These are phyloP conservation scores for Leptographium wingfieldii DNA, from an alignment of 2,329 filamentous ascomycete species.

Conservation along the genomic window DNA sequence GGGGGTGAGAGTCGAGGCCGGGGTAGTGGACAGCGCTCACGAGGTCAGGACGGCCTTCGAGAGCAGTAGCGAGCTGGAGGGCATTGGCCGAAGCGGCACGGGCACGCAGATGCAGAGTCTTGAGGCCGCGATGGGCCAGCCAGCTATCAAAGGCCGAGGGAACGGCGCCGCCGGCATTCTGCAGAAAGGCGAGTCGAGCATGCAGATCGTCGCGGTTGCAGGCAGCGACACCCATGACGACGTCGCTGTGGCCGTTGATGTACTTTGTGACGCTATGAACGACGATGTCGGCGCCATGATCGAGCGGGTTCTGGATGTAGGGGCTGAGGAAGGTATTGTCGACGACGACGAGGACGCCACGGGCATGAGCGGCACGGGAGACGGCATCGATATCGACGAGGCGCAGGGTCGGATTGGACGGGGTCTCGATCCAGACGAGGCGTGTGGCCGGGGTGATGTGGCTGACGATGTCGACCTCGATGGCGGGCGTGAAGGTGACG, in stretches of 20 bases:
- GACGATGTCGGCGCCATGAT: conserved; percentile 91
- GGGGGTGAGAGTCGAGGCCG: conserved; percentile 74
- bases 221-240: conserved; percentile 93
- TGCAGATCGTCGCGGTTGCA: conserved; percentile 79
- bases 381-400: conserved; percentile 89
- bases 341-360: conserved; percentile 90
- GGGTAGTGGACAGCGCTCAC: conserved; percentile 83
- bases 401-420: conserved; percentile 85
- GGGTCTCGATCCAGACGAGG: conserved; percentile 93
- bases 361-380: conserved; percentile 67
- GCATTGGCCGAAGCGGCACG: conserved; percentile 78
- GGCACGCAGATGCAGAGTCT: conserved; percentile 89
- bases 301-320: conserved; percentile 91
- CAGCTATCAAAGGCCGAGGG: conserved; percentile 94
- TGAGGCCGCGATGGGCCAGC: conserved; percentile 93
- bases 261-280: conserved; percentile 98
- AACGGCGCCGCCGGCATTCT: conserved; percentile 94
- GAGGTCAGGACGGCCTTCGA: conserved; percentile 71
- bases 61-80: conserved; percentile 57
- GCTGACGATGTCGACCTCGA: conserved; percentile 74
- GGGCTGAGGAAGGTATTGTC: conserved; percentile 98
- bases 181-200: conserved; percentile 72
- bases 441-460: conserved; percentile 84
- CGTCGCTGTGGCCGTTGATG: conserved; percentile 94
- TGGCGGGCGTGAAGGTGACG: conserved; percentile 87